Evolutionary conservation across 257 asterid species (phyloP), one percentile per base, ranked within the genome.

Genomic region (Solanum pimpinellifolium): DNA sequence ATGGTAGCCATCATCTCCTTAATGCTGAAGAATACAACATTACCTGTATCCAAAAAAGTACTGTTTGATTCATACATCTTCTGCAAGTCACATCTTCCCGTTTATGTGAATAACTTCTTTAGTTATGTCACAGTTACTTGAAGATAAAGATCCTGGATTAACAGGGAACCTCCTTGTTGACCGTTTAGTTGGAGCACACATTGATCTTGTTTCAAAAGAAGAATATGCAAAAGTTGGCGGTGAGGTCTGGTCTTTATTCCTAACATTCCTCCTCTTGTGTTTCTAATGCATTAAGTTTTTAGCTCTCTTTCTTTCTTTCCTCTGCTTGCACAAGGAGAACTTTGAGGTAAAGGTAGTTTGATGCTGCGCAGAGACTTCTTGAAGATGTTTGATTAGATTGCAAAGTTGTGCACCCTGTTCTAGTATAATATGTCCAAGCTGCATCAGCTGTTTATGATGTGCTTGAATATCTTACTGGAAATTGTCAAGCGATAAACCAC

Each of bases 121-220:
- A 52, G 82, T 59, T 86, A 20, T 86, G 73, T 86, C 91, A 33
- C 92, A 97, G 99, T 93, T 88, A 91, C 93, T 95, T 59, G 96
- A 92, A 62, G 97, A 97, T 89, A 86, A 92, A 69, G 99, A 97
- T 91, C 99, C 99, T 86, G 99, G 99, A 41, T 91, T 97, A 92
- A 95, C 96, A 2, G 99, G 99, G 88, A 97, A 97, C 91, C 99
- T 97, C 77, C 92, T 97, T 86, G 99, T 97, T 31, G 99, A 97
- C 85, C 99, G 99, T 86, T 88, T 97, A 91, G 98, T 95, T 87
- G 99, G 99, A 87, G 99, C 99, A 27, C 98, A 95, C 89, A 91
- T 97, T 74, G 95, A 97, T 90, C 99, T 97, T 83, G 97, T 97
- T 84, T 92, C 99, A 9, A 95, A 97, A 91, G 99, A 95, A 93